These are phyloP conservation scores for Botryotinia globosa DNA, from an alignment of 2,329 filamentous ascomycete genomes.

Conservation along the genomic window DNA sequence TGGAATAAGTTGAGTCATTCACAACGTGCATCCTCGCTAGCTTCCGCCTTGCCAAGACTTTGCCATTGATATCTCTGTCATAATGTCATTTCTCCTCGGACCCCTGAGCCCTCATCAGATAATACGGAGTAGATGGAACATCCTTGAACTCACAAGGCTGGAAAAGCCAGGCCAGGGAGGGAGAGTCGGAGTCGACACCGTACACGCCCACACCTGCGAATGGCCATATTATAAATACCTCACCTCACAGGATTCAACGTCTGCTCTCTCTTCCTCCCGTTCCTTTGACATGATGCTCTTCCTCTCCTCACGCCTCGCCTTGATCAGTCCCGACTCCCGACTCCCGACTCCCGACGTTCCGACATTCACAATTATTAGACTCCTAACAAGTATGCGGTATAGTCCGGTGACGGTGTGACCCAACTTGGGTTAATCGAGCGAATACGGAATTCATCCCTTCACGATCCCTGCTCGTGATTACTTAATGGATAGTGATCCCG, in stretches of 20 bases:
- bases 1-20: not conserved
- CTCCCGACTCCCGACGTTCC: not conserved
- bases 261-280: not conserved
- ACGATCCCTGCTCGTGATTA: not conserved
- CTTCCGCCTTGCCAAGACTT: constrained; percentile 1
- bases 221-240: not conserved
- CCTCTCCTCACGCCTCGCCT: not conserved
- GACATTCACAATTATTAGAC: not conserved
- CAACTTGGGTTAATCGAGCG: not conserved
- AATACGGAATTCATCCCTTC: not conserved
- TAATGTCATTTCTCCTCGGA: constrained; percentile 14
- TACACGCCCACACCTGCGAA: not conserved
- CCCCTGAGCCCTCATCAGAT: not conserved
- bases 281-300: not conserved
- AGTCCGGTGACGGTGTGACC: not conserved
- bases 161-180: not conserved
- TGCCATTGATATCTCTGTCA: not conserved
- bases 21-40: not conserved
- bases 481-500: not conserved
- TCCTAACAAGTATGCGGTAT: not conserved
- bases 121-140: not conserved
- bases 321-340: not conserved
- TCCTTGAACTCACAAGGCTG: not conserved
- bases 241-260: not conserved
- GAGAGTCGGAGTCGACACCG: not conserved